These are phyloP conservation scores for Jatropha curcas DNA, from an alignment of 345 rosid genomes.

Conservation along the genomic window DNA sequence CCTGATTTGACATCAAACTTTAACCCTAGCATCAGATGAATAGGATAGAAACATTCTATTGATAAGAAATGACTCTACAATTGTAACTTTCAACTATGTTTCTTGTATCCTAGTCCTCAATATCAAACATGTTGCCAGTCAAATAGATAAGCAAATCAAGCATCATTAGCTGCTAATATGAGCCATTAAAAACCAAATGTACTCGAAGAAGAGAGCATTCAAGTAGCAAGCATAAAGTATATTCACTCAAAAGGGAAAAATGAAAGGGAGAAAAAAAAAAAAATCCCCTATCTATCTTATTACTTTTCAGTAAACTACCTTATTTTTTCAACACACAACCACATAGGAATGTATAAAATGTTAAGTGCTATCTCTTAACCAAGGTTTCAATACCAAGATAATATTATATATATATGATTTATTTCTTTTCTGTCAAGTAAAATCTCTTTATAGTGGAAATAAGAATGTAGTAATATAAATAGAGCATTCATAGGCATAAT, in stretches of 20 bases:
- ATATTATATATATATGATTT: too few relatives aligned
- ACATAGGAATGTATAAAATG: not conserved
- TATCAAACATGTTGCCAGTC: not conserved
- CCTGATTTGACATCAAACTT: not conserved
- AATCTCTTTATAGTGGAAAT: not conserved
- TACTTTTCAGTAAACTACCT: constrained; percentile 2
- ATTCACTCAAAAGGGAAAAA: not conserved
- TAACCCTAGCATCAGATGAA: not conserved
- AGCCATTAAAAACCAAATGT: not conserved
- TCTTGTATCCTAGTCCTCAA: not conserved
- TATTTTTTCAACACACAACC: not conserved
- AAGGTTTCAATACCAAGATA: not conserved
- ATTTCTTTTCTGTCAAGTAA: not conserved
- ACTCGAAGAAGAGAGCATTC: too few relatives aligned
- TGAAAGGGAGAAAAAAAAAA: not conserved
- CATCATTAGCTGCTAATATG: not conserved
- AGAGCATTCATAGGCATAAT: not conserved
- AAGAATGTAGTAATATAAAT: not conserved
- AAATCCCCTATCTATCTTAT: not conserved
- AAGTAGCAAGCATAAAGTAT: too few relatives aligned
- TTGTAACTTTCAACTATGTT: not conserved
- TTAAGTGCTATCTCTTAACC: too few relatives aligned
- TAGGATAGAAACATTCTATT: too few relatives aligned
- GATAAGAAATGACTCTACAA: not conserved
- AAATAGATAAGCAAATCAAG: not conserved